Percentiles rank a stretch among this genome's conserved stretches.
Conservation (phyloP, 2,329 filamentous ascomycete genomes). For the Penicillium griseofulvum region DNA sequence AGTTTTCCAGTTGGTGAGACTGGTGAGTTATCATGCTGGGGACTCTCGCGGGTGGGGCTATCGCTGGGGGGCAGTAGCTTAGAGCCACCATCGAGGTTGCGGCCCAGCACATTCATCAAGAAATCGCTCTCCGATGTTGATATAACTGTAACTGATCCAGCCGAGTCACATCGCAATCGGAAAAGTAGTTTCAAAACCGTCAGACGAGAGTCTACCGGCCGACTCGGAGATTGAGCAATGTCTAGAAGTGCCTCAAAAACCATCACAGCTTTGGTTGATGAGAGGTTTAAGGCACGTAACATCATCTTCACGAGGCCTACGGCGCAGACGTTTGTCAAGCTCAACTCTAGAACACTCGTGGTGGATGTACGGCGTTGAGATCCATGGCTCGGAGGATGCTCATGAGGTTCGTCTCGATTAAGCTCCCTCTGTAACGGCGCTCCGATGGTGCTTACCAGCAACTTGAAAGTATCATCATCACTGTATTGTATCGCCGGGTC, state of each 20-base stretch:
- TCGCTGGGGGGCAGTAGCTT: constrained; percentile 43
- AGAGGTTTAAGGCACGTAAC: constrained; percentile 66
- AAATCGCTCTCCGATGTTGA: constrained; percentile 68
- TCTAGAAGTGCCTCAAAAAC: constrained; percentile 63
- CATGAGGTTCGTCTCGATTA: constrained; percentile 28
- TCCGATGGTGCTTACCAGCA: constrained; percentile 34
- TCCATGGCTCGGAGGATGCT: constrained; percentile 41
- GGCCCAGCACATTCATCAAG: constrained; percentile 69
- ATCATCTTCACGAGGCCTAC: constrained; percentile 74
- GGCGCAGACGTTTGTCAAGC: constrained; percentile 62
- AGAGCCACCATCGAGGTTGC: constrained; percentile 56
- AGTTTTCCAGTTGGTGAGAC: constrained; percentile 28
- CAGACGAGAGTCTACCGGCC: constrained; percentile 67
- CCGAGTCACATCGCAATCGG: constrained; percentile 77
- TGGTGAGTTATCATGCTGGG: constrained; percentile 38
- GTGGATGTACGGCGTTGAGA: constrained; percentile 33
- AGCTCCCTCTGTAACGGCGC: constrained; percentile 38
- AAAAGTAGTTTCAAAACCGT: constrained; percentile 77
- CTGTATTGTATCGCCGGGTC: constrained; percentile 30
- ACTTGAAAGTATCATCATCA: constrained; percentile 34
- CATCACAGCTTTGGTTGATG: constrained; percentile 62
- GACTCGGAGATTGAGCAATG: constrained; percentile 59
- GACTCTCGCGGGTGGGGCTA: constrained; percentile 37
- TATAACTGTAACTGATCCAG: constrained; percentile 71
- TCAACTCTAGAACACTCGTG: constrained; percentile 31